phyloP scores from a whole-genome alignment of 2,329 filamentous ascomycete species.

The Phialophora chinensis region DNA sequence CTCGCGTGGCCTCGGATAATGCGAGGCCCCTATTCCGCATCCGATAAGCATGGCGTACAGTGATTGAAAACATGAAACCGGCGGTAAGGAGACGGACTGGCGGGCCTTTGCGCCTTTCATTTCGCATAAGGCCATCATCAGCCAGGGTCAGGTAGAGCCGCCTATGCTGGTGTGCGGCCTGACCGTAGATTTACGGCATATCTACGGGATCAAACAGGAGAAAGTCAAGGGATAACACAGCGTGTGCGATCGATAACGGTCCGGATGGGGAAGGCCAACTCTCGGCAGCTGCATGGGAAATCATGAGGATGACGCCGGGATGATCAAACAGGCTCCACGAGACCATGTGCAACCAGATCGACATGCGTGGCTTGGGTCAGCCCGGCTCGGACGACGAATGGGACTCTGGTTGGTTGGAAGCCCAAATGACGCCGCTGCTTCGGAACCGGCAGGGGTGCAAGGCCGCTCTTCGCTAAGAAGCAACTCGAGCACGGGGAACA shows the following conservation, averaged over 20 bases:
- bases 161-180: neutral
- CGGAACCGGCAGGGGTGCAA: constrained; percentile 19
- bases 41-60: neutral
- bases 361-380: constrained; percentile 28
- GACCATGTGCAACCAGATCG: constrained; percentile 34
- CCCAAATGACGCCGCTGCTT: constrained; percentile 22
- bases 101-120: constrained; percentile 26
- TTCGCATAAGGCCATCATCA: constrained; percentile 21
- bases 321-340: constrained; percentile 32
- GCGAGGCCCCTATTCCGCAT: neutral
- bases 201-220: neutral
- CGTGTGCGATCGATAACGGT: constrained; percentile 5
- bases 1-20: neutral
- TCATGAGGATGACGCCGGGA: constrained; percentile 23
- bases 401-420: constrained; percentile 3
- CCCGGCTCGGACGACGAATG: constrained; percentile 22
- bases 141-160: constrained; percentile 1
- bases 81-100: constrained; percentile 15
- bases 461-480: constrained; percentile 14
- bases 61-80: constrained; percentile 18
- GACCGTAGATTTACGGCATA: constrained; percentile 4
- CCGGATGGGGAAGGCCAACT: constrained; percentile 17
- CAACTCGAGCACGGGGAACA: constrained; percentile 1
- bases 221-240: neutral
- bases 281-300: constrained; percentile 29